phyloP scores from a whole-genome alignment of 75 land plant genomes.

The Pseudotsuga menziesii region DNA sequence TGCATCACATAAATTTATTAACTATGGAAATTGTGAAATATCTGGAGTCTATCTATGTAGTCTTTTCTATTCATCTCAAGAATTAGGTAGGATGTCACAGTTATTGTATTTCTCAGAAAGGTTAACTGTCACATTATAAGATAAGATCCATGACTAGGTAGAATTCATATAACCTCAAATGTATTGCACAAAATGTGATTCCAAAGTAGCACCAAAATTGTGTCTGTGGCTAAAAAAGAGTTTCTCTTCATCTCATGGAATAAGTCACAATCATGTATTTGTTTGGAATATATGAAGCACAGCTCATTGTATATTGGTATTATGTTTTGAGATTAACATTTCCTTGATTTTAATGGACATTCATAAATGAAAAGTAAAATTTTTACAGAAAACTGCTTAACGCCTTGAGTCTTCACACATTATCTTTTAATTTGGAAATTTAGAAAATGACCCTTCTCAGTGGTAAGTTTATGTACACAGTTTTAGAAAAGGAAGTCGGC shows the following conservation, averaged over 20 bases:
- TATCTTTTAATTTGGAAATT: background rate
- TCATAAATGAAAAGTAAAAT: background rate
- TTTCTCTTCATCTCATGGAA: background rate
- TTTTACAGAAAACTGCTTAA: background rate
- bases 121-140: too few species aligned
- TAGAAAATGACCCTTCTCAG: background rate
- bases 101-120: too few species aligned
- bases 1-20: background rate
- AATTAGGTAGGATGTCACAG: too few species aligned
- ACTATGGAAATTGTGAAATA: background rate
- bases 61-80: too few species aligned
- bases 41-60: too few species aligned
- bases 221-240: background rate
- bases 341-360: background rate
- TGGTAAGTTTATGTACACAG: background rate
- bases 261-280: background rate
- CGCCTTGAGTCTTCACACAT: background rate
- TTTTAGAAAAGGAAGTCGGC: background rate
- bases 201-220: background rate
- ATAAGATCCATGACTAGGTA: too few species aligned
- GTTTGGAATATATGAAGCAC: background rate
- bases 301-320: background rate
- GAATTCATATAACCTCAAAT: background rate
- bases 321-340: background rate
- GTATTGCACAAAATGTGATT: too few species aligned